A percentile compares a stretch with the other conserved stretches of the same genome.
phyloP scores from a whole-genome alignment of 805 yeast species.

The Ogataea glucozyma region DNA sequence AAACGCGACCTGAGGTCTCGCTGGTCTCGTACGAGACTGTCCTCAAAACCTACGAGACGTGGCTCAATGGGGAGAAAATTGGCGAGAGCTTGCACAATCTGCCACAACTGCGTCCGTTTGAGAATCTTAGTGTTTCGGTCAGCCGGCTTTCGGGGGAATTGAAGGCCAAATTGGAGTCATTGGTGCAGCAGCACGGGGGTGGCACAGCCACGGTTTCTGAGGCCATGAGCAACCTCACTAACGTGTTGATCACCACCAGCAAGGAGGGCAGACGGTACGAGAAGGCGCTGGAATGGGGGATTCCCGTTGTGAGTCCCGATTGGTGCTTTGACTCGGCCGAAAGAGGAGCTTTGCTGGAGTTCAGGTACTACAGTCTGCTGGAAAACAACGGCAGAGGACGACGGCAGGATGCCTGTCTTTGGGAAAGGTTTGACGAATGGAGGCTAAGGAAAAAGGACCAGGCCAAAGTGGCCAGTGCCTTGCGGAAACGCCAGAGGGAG shows the following conservation, averaged over 20 bases:
- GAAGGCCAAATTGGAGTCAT: slow-evolving; percentile 29
- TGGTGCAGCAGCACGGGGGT: slow-evolving; percentile 39
- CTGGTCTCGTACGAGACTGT: slow-evolving; percentile 54
- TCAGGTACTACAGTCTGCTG: slow-evolving; percentile 40
- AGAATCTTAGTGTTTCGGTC: slow-evolving; percentile 42
- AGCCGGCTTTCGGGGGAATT: slow-evolving; percentile 31
- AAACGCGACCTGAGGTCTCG: slow-evolving; percentile 54
- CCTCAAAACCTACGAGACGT: slow-evolving; percentile 44
- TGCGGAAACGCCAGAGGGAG: slow-evolving; percentile 12
- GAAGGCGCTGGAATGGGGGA: slow-evolving; percentile 54
- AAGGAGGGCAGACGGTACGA: slow-evolving; percentile 53
- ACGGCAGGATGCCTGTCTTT: slow-evolving; percentile 39
- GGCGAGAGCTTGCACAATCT: slow-evolving; percentile 9
- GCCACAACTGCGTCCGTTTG: slow-evolving; percentile 42
- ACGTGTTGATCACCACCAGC: slow-evolving; percentile 51
- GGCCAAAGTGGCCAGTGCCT: slow-evolving; percentile 13
- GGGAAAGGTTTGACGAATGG: slow-evolving; percentile 35
- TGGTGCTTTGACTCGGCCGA: slow-evolving; percentile 50
- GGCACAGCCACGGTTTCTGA: slow-evolving; percentile 53
- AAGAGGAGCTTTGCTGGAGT: slow-evolving; percentile 44
- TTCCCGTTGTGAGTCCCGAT: slow-evolving; percentile 55
- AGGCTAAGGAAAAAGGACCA: slow-evolving; percentile 10
- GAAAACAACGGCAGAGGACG: slow-evolving; percentile 23
- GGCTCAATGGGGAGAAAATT: slow-evolving; percentile 53
- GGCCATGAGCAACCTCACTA: slow-evolving; percentile 45